Base-by-base conservation (phyloP, 805 yeast genomes). In the Ogataea paradorogensis region DNA sequence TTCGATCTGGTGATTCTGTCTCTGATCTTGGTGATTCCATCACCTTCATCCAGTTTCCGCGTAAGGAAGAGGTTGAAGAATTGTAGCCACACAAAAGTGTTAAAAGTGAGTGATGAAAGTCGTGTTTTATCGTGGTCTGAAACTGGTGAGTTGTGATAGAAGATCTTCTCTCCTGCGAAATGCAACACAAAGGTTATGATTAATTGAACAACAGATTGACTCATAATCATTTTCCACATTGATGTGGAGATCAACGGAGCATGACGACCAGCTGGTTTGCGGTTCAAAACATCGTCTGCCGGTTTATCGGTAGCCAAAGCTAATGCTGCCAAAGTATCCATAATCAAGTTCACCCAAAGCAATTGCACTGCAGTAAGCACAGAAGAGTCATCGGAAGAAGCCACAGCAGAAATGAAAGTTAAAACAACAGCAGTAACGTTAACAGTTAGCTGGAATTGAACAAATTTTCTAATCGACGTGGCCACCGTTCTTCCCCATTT, bases 401-500 rank as follows among this genome's bases (percentile, higher is more conserved):
- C 87, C 38, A 91, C 95, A 9, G 99, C 95, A 30, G 96, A 84
- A 14, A 93, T 85, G 67, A 93, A 93, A 1, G 99, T 91, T 46
- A 93, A 73, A 3, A 84, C 72, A 47, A 91, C 96, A n/a, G 99
- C 99, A 21, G 99, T 91, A 33, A 93, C 77, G 58, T 93, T 93
- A 35, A 93, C 99, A 6, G 98, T 93, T 53, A 93, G 71, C 65
- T 93, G 99, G 65, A 93, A 93, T 66, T 93, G 99, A 61, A 93
- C 80, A 58, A 93, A 93, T 61, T 93, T 93, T 65, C 89, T 87
- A 57, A 93, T 95, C 2, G 97, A 89, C 22, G 84, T 82, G 15
- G 95, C 83, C 46, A 93, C 98, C 38, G 97, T 90, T 64, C 99
- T 77, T 38, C 99, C 99, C 99, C 99, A 93, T 64, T 88, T 86